A percentile compares a stretch with the other conserved stretches of the same genome.
Evolutionary conservation across 2,329 filamentous ascomycete genomes (phyloP).

Genomic region (Talaromyces piceae): DNA sequence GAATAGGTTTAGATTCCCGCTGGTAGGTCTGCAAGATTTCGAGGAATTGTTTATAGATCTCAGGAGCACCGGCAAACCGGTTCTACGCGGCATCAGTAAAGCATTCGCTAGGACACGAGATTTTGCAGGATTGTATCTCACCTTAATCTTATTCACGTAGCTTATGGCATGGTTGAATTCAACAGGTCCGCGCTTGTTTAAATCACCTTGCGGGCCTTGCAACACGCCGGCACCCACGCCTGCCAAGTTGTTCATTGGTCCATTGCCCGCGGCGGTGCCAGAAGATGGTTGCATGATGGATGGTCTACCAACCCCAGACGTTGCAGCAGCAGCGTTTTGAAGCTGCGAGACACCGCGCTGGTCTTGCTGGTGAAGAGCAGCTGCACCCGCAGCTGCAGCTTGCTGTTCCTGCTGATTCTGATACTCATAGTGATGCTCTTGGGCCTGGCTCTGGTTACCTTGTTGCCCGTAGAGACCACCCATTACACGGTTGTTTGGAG

Average conservation of each 20-base stretch:
- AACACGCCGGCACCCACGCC: conserved; percentile 53
- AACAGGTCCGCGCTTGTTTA: conserved; percentile 86
- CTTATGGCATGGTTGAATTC: conserved; percentile 99
- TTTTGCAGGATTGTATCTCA: conserved; percentile 35
- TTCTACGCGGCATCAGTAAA: conserved; percentile 52
- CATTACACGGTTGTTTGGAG: conserved; percentile 34
- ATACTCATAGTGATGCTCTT: conserved; percentile 38
- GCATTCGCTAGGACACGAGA: not conserved
- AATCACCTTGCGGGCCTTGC: conserved; percentile 44
- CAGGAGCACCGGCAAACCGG: conserved; percentile 89
- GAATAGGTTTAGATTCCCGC: conserved; percentile 93
- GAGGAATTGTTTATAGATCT: conserved; percentile 98
- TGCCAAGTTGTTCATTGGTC: conserved; percentile 54
- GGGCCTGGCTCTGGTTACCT: conserved; percentile 30
- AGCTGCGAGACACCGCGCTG: conserved; percentile 59
- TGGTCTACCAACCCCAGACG: conserved; percentile 32
- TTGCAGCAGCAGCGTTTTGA: conserved; percentile 54
- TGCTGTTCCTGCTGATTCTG: conserved; percentile 39
- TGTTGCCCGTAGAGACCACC: conserved; percentile 30
- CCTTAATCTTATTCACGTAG: conserved; percentile 99
- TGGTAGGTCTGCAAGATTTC: conserved; percentile 98
- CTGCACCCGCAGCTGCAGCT: conserved; percentile 35
- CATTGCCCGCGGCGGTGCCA: conserved; percentile 38
- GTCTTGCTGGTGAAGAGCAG: conserved; percentile 53
- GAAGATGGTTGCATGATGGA: conserved; percentile 43